Percentiles rank a stretch among this genome's conserved stretches.
Conservation (phyloP, 495 filamentous ascomycete species). For the Glonium stellatum region DNA sequence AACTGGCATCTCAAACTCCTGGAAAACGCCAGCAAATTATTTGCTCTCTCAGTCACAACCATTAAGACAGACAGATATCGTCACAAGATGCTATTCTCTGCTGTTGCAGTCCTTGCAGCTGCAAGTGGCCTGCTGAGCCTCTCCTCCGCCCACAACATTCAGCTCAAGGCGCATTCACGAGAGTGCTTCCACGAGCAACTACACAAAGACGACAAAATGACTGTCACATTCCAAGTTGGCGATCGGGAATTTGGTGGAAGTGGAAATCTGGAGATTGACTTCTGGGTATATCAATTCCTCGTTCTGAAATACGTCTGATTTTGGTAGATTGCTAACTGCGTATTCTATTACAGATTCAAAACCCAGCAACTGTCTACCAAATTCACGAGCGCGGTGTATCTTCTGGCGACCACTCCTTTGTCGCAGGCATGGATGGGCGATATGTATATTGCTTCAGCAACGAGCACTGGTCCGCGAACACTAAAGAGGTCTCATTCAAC, state of each 20-base stretch:
- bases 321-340: conserved; percentile 7
- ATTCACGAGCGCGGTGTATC: conserved; percentile 71
- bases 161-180: conserved; percentile 78
- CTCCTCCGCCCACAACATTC: conserved; percentile 82
- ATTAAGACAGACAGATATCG: not conserved
- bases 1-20: conserved; percentile 21
- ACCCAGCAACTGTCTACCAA: conserved; percentile 65
- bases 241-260: conserved; percentile 92
- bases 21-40: conserved; percentile 1
- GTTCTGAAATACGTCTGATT: not conserved
- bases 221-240: conserved; percentile 95
- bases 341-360: conserved; percentile 61
- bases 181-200: conserved; percentile 97
- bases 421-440: conserved; percentile 74
- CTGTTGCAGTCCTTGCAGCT: conserved; percentile 53
- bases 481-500: conserved; percentile 97
- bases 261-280: conserved; percentile 93
- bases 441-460: conserved; percentile 99
- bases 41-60: not conserved
- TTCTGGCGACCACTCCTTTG: conserved; percentile 89
- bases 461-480: conserved; percentile 84
- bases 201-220: conserved; percentile 94
- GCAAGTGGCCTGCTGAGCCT: conserved; percentile 49
- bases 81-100: conserved; percentile 29
- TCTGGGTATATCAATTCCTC: conserved; percentile 65